Base-by-base conservation (phyloP, 1,139 yeast species). In the Hansenula sp. region DNA sequence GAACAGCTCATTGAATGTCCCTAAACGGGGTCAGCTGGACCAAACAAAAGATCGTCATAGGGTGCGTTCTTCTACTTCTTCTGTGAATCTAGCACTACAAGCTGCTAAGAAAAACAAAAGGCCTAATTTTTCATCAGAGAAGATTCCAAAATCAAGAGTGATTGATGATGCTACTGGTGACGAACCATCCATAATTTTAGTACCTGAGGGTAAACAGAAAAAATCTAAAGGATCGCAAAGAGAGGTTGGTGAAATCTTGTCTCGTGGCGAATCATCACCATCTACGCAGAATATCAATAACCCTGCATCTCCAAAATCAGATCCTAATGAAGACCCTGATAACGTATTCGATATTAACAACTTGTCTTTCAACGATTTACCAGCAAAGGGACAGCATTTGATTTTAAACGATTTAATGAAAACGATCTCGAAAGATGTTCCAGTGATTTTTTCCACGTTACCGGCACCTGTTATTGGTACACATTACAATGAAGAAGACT, bases 401-500 rank as follows among this genome's bases (percentile, higher is more conserved):
- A 82, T 92, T 37, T 66, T 92, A 48, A 90, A 92, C 58, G 96
- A 89, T 49, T 67, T 92, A 51, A 89, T 92, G 95, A 65, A 65
- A 40, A 66, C 72, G 34, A 70, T 81, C 1, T 82, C 92, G 0
- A 62, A 64, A 19, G 68, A 71, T 13, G 66, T 77, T 2, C 79
- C 75, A 14, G 79, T 92, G 9, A 77, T 92, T 3, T 85, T 92
- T 57, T 82, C 96, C 1, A 90, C 97, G 0, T 65, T 92, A 33
- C 97, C 98, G 0, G 82, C 94, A 0, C 97, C 98, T 0, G 69
- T 78, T 1, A 67, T 83, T 19, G 95, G 96, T 2, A 83, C 96
- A 0, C 92, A 88, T 62, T 67, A 75, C 45, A 77, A 75, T 47
- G 81, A 77, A 40, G 74, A 68, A 13, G 92, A 81, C 22, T 75